Base-by-base conservation (phyloP, 441 rosid species). In the Viola pubescens region DNA sequence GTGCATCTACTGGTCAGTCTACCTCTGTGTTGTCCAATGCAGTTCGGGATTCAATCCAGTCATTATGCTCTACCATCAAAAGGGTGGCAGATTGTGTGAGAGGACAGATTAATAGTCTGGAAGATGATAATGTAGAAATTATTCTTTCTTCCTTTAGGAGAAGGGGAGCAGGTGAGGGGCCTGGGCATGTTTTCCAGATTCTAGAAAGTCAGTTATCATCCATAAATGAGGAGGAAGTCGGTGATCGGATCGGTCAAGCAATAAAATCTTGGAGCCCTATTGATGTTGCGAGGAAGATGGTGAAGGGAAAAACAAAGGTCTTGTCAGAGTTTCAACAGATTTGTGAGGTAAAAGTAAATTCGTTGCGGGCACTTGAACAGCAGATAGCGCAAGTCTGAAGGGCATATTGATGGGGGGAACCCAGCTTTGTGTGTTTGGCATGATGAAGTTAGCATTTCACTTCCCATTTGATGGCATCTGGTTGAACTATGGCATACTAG, bases 301-400 rank as follows among this genome's bases (percentile, higher is more conserved):
- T 80, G n/a, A 50, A 54, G 6, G 83, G 84, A 26, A 81, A 83
- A 66, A 65, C 66, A 41, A 61, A 44, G 5, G 77, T 76, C 38
- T 65, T 88, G 44, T 60, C 68, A 0, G 81, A 81, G 72, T 80
- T 87, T 73, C 84, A 68, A 52, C 69, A 58, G 12, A 84, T 82
- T 52, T 94, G 96, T 54, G 88, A 81, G 63, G 73, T 88, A 53
- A 94, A 84, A 75, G 60, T 70, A 7, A 85, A 85, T 75, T 72
- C 71, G 9, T 68, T 88, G 60, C 71, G 71, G 55, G 70, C 71
- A n/a, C 67, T 87, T 70, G 83, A 77, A 67, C 88, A 78, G 70
- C 89, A 82, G 67, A 65, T 82, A 26, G 74, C 85, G 56, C 90
- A 76, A 48, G 68, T 76, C 54, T 83, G 81, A 84, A 61, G 37